Percentiles rank a stretch among this genome's conserved stretches.
phyloP scores from a whole-genome alignment of 768 basidiomycete genomes.

The Leccinum variicolor region DNA sequence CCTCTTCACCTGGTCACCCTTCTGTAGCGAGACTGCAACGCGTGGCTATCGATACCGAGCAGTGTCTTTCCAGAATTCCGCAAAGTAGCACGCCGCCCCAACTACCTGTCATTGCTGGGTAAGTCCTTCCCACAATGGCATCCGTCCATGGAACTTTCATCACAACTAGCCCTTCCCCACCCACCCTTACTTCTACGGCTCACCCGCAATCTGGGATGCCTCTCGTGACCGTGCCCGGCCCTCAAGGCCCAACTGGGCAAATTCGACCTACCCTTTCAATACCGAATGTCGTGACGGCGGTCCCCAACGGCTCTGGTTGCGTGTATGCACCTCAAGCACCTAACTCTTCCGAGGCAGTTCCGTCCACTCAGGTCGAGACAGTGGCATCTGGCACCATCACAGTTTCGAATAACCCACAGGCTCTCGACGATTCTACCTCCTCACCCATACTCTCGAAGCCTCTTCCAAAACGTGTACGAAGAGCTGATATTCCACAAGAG shows the following conservation, averaged over 20 bases:
- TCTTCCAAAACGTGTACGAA: constrained; percentile 26
- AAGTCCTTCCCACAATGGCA: constrained; percentile 5
- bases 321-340: not conserved
- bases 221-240: not conserved
- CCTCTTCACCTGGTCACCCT: not conserved
- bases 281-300: not conserved
- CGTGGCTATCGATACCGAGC: constrained; percentile 10
- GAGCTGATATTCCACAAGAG: constrained; percentile 20
- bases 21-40: constrained; percentile 20
- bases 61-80: not conserved
- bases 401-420: not conserved
- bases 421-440: not conserved
- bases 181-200: not conserved
- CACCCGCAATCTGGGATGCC: not conserved
- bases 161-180: not conserved
- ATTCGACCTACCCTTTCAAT: not conserved
- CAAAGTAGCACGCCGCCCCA: not conserved
- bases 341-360: not conserved
- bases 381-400: not conserved
- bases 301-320: not conserved
- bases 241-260: not conserved
- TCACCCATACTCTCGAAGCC: constrained; percentile 13
- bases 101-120: constrained; percentile 3
- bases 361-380: not conserved
- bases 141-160: not conserved